phyloP scores from a whole-genome alignment of 768 basidiomycete species.

The Podaxis sp. region DNA sequence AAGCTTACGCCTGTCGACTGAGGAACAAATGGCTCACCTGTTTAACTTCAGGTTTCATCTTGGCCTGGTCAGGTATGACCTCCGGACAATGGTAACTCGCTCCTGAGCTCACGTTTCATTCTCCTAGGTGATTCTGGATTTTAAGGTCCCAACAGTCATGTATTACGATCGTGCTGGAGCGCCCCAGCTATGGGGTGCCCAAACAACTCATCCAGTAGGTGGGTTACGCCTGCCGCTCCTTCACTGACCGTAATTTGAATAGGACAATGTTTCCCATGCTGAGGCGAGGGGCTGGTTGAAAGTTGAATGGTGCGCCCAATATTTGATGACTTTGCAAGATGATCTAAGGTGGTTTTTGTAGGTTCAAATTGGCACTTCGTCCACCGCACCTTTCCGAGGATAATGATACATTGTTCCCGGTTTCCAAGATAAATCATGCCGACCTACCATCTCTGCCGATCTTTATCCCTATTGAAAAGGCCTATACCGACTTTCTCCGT shows the following conservation, averaged over 20 bases:
- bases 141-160: conserved; percentile 37
- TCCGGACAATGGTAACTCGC: neutral
- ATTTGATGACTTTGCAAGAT: neutral
- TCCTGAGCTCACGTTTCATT: neutral
- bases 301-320: conserved; percentile 22
- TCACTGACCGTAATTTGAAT: neutral
- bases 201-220: conserved; percentile 20
- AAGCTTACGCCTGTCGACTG: neutral
- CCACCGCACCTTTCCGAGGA: conserved; percentile 18
- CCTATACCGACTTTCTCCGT: conserved; percentile 25
- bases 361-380: conserved; percentile 27
- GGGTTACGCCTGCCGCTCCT: neutral
- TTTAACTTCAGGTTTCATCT: conserved; percentile 11
- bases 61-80: conserved; percentile 18
- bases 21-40: conserved; percentile 9
- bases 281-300: conserved; percentile 14
- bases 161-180: conserved; percentile 31
- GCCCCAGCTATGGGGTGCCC: conserved; percentile 19
- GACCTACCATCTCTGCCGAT: conserved; percentile 19
- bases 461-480: conserved; percentile 19
- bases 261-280: neutral
- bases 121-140: conserved; percentile 22
- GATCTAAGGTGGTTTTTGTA: conserved; percentile 1
- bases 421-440: neutral
- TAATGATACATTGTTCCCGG: neutral